Evolutionary conservation across 2,329 filamentous ascomycete genomes (phyloP), one percentile per base, ranked within the genome.

Genomic region (Talaromyces sp.): DNA sequence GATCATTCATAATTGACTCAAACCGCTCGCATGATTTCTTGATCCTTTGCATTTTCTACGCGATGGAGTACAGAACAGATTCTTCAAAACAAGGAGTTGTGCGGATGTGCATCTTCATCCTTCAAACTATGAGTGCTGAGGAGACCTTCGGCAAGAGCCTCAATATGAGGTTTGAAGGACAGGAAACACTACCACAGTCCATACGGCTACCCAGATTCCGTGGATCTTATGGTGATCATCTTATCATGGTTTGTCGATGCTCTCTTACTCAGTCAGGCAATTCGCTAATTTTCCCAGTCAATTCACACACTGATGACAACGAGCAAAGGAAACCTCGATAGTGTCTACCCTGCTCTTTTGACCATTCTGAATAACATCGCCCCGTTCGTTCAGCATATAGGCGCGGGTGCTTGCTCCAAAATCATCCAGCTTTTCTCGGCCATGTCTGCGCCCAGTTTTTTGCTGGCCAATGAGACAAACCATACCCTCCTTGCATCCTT

Each of bases 1-100:
- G 94, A 29, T 91, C 91, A 1, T 99, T 97, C 73, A 94, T 99
- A 65, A 93, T 97, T 58, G 94, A 99, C 64, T 97, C 94, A 0
- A 91, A 94, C 67, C 82, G 93, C 49, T 90, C 90, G 0, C 90
- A 97, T 66, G 94, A 99, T 70, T 97, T 97, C 72, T 82, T 97
- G 47, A 85, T 97, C 11, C 79, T 97, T 17, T 86, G 95, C 36
- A 77, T 97, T 3, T 99, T 95, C 75, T 97, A 97, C 70, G 91
- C 92, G 4, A 85, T 96, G 42, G 91, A 96, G 69, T 89, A 94
- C 71, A 91, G 91, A 67, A 84, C 86, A 37, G 93, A 97, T 66
- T 78, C 88, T 17, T 86, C 91, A 1, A 95, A 93, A 70, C 92
- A 97, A 71, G 94, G 94, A 1, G 82, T 97, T 1, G 90, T 97